A percentile compares a stretch with the other conserved stretches of the same genome.
Evolutionary conservation across 2,329 filamentous ascomycete species (phyloP).

Genomic region (Alternaria arbusti): DNA sequence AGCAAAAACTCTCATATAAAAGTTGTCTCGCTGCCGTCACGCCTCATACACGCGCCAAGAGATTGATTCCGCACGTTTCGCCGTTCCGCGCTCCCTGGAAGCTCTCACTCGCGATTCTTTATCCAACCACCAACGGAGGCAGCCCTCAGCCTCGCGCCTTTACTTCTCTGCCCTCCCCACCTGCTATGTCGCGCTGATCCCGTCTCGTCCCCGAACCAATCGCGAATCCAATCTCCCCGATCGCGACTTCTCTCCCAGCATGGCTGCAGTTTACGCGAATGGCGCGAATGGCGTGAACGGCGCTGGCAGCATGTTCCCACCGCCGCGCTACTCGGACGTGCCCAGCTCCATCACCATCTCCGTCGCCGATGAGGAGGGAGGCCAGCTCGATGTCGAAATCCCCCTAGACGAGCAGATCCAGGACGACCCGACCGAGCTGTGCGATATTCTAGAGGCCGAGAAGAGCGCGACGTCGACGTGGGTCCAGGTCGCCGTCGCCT

Average conservation of each 20-base stretch:
- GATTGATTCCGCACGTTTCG: slow-evolving; percentile 18
- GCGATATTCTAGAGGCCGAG: slow-evolving; percentile 93
- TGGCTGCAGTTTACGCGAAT: slow-evolving; percentile 58
- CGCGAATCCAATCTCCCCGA: slow-evolving; percentile 3
- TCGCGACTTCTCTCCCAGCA: slow-evolving; percentile 39
- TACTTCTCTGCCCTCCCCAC: neutral
- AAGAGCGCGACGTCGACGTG: slow-evolving; percentile 89
- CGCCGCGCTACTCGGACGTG: slow-evolving; percentile 65
- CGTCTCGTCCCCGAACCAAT: neutral
- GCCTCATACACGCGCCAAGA: slow-evolving; percentile 18
- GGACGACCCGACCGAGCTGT: slow-evolving; percentile 94
- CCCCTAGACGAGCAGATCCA: slow-evolving; percentile 82
- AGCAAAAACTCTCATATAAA: neutral
- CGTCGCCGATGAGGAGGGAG: slow-evolving; percentile 65
- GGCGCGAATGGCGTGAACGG: slow-evolving; percentile 61
- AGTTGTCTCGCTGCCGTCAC: neutral
- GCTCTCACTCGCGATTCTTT: slow-evolving; percentile 21
- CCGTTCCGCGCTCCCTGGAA: slow-evolving; percentile 20
- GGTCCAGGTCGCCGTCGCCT: slow-evolving; percentile 97
- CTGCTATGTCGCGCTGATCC: slow-evolving; percentile 32
- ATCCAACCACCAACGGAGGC: slow-evolving; percentile 26
- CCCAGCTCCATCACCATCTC: slow-evolving; percentile 69
- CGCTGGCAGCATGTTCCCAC: slow-evolving; percentile 47
- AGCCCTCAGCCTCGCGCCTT: slow-evolving; percentile 22
- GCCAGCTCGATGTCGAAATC: slow-evolving; percentile 82